phyloP scores from a whole-genome alignment of 106 monocot species.

The Apostasia ramifera region DNA sequence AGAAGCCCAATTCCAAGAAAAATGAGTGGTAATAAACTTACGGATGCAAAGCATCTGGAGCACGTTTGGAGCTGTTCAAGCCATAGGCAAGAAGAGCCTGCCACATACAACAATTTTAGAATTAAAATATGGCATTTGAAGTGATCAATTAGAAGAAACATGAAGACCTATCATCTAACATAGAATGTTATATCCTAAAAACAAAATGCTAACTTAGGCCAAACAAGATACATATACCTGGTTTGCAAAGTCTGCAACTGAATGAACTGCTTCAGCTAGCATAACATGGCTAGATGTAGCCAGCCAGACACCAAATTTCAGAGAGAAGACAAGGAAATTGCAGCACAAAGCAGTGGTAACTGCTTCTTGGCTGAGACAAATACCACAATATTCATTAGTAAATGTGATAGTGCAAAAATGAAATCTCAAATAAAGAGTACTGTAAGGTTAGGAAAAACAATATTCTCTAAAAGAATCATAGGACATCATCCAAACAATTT shows the following conservation, averaged over 20 bases:
- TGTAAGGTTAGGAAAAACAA: too few species aligned
- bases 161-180: neutral
- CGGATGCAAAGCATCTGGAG: conserved; percentile 99
- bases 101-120: neutral
- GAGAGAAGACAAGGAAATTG: conserved; percentile 98
- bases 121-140: too few species aligned
- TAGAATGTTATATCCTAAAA: neutral
- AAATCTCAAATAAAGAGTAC: too few species aligned
- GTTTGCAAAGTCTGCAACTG: conserved; percentile 94
- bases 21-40: conserved; percentile 25
- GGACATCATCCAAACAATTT: too few species aligned
- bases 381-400: neutral
- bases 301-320: conserved; percentile 95
- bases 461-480: too few species aligned
- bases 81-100: conserved; percentile 99
- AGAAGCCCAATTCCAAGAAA: too few species aligned
- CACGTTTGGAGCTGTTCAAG: conserved; percentile 93
- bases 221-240: conserved; percentile 46
- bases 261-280: conserved; percentile 94
- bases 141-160: too few species aligned
- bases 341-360: conserved; percentile 96
- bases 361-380: conserved; percentile 77
- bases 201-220: neutral
- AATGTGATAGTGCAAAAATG: too few species aligned
- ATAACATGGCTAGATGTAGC: conserved; percentile 96